phyloP scores from a whole-genome alignment of 2,329 filamentous ascomycete species.

The Beauveria brongniartii region DNA sequence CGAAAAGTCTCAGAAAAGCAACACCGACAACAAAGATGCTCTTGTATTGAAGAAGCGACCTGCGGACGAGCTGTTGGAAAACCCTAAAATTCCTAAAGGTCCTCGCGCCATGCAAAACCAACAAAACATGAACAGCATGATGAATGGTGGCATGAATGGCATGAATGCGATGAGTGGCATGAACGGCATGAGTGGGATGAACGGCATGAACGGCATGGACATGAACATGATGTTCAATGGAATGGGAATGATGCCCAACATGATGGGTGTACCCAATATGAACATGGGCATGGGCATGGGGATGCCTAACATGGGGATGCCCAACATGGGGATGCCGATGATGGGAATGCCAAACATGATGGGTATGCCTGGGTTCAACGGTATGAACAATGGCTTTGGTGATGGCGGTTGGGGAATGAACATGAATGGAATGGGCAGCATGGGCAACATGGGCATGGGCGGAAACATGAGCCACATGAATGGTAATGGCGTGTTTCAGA shows the following conservation, averaged over 20 bases:
- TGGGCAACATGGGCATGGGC: conserved; percentile 17
- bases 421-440: conserved; percentile 14
- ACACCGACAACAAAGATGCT: conserved; percentile 23
- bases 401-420: conserved; percentile 12
- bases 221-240: conserved; percentile 18
- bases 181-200: conserved; percentile 13
- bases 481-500: conserved; percentile 15
- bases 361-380: conserved; percentile 19
- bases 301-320: conserved; percentile 25
- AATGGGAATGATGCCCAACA: conserved; percentile 22
- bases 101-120: conserved; percentile 57
- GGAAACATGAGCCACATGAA: conserved; percentile 23
- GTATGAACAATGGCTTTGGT: conserved; percentile 14
- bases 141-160: conserved; percentile 33
- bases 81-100: conserved; percentile 56
- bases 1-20: conserved; percentile 27
- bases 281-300: conserved; percentile 23
- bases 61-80: conserved; percentile 63
- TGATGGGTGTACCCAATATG: conserved; percentile 29
- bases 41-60: conserved; percentile 65
- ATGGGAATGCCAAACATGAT: conserved; percentile 12
- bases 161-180: conserved; percentile 11
- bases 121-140: conserved; percentile 37
- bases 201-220: conserved; percentile 23
- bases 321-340: conserved; percentile 28